Base-by-base conservation (phyloP, 805 yeast species). In the Isabelozyma gotoi region DNA sequence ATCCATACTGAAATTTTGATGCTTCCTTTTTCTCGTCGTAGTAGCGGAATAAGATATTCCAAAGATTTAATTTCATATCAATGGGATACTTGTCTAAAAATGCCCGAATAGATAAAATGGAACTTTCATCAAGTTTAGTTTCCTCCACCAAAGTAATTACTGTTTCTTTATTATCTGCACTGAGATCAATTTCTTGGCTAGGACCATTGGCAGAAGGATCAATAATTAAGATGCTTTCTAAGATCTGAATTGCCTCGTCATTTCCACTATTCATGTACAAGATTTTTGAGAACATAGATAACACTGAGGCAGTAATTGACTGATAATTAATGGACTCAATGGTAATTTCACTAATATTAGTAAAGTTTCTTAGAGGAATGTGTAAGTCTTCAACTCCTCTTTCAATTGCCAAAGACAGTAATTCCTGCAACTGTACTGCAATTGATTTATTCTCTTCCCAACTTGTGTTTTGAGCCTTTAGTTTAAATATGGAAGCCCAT, bases 11-110 rank as follows among this genome's bases (percentile, higher is more conserved):
- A 27, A 75, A 71, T 18, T 74, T 69, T 0, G 60, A 60, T 2
- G 62, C 34, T 17, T 57, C 48, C 6, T 48, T 40, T 12, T 50
- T 53, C 7, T 53, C 57, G 17, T 55, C 57, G 52, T 85, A 87
- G 43, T 76, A 75, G 48, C 76, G 79, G 38, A 88, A 73, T 14
- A 91, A 66, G 18, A 85, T 73, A 24, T 78, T 80, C 96, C 97
- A 91, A 2, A 94, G 63, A 42, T 83, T 82, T 32, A 90, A 65
- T 43, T 78, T 79, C 57, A 89, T 74, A 17, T 80, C 84, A 17
- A 85, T 67, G 0, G 94, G 80, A 0, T 95, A 81, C 10, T 68
- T 70, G 2, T 70, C 63, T 12, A 94, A 68, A 55, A 92, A 88
- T 10, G 68, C 61, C 17, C 74, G 68, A 60, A 89, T 82, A 6